A percentile compares a stretch with the other conserved stretches of the same genome.
Evolutionary conservation across 805 yeast species (phyloP).

Genomic region (Grigorovia transvaalensis): DNA sequence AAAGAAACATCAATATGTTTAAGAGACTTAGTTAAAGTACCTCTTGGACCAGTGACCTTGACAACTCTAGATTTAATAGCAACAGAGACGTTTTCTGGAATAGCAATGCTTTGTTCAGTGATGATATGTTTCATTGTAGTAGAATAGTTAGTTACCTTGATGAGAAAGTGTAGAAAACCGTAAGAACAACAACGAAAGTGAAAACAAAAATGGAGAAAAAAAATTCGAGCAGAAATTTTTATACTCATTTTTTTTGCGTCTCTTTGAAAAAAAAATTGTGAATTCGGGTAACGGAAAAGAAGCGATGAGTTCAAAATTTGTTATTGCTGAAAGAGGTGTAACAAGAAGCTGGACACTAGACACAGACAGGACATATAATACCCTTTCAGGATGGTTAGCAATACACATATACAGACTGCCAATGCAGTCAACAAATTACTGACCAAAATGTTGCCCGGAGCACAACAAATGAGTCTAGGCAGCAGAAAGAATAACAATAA

Average conservation of each 20-base stretch:
- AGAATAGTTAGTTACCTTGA: not conserved
- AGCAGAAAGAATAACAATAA: slow-evolving; percentile 3
- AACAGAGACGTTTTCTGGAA: slow-evolving; percentile 91
- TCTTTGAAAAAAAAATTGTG: not conserved
- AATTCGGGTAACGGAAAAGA: slow-evolving; percentile 8
- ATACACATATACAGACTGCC: slow-evolving; percentile 30
- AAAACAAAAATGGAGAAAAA: not conserved
- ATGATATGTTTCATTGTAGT: slow-evolving; percentile 65
- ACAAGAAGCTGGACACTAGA: not conserved
- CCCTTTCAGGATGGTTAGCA: slow-evolving; percentile 10
- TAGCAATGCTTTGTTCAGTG: slow-evolving; percentile 71
- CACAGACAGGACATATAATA: too few species aligned
- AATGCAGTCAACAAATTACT: slow-evolving; percentile 35
- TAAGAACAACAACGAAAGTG: not conserved
- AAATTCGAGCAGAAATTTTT: not conserved
- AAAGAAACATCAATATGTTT: slow-evolving; percentile 93
- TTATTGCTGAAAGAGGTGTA: not conserved
- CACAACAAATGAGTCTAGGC: slow-evolving; percentile 11
- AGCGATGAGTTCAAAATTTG: slow-evolving; percentile 7
- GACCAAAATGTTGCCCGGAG: slow-evolving; percentile 31
- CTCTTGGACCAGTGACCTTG: slow-evolving; percentile 96
- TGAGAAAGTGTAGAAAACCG: not conserved
- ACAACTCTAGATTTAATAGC: slow-evolving; percentile 83
- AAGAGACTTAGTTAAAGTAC: slow-evolving; percentile 80
- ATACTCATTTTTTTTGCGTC: slow-evolving; percentile 1